A percentile compares a stretch with the other conserved stretches of the same genome.
Evolutionary conservation across 306 rosid species (phyloP).

Genomic region (Rosa rugosa): DNA sequence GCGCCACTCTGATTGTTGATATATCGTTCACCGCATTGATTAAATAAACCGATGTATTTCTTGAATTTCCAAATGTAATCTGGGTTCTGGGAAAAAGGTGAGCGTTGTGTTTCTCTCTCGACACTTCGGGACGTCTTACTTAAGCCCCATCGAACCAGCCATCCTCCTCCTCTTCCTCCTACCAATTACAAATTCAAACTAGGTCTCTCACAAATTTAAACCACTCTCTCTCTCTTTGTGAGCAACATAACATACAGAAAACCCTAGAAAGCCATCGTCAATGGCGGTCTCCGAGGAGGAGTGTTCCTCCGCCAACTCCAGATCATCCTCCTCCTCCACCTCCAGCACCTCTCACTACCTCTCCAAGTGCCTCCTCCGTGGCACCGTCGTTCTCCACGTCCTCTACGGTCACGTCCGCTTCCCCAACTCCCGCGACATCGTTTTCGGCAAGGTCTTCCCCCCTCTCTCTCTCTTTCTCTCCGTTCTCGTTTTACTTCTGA

Average conservation of each 20-base stretch:
- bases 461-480: not conserved
- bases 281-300: conserved; percentile 96
- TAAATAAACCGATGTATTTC: too few relatives aligned
- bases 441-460: conserved; percentile 67
- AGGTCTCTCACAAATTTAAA: too few relatives aligned
- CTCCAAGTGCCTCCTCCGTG: conserved; percentile 82
- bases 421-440: conserved; percentile 66
- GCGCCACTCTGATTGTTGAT: not conserved
- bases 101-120: too few relatives aligned
- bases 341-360: conserved; percentile 59
- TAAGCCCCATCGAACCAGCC: too few relatives aligned
- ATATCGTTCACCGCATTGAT: too few relatives aligned
- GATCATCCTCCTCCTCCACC: conserved; percentile 58
- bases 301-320: conserved; percentile 76
- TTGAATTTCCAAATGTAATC: not conserved
- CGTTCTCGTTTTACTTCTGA: not conserved
- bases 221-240: not conserved
- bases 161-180: too few relatives aligned
- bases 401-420: conserved; percentile 77
- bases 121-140: too few relatives aligned
- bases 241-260: not conserved
- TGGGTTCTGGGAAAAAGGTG: too few relatives aligned
- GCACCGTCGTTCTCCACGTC: conserved; percentile 82
- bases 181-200: too few relatives aligned
- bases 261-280: conserved; percentile 16